These are phyloP conservation scores for Aspergillus glaucus DNA, from an alignment of 2,329 filamentous ascomycete genomes.

Conservation along the genomic window DNA sequence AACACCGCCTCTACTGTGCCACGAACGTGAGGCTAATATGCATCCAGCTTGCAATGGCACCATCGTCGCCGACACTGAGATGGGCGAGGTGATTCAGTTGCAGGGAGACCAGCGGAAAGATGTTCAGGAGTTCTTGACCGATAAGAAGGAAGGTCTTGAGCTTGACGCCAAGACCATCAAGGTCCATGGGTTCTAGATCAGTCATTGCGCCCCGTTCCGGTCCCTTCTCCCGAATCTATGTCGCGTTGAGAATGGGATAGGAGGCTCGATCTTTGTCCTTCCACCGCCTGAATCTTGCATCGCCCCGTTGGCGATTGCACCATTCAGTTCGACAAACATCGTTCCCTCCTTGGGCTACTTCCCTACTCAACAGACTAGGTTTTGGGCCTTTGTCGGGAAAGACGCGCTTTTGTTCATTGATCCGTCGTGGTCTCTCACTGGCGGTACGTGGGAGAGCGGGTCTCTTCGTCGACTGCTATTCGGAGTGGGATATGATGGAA, in stretches of 20 bases:
- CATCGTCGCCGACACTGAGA: constrained; percentile 90
- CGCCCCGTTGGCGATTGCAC: constrained; percentile 12
- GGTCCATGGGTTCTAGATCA: constrained; percentile 50
- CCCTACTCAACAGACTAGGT: constrained; percentile 24
- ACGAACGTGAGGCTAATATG: constrained; percentile 13
- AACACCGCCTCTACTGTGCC: neutral
- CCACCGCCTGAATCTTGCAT: constrained; percentile 17
- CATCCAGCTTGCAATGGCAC: constrained; percentile 94
- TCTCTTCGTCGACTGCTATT: constrained; percentile 20
- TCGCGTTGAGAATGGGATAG: constrained; percentile 33
- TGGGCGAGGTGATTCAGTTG: constrained; percentile 99
- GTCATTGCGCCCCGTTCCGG: constrained; percentile 37
- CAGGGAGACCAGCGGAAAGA: constrained; percentile 99
- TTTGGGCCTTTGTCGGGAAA: constrained; percentile 25
- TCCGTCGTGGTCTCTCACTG: constrained; percentile 14
- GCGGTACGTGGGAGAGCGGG: constrained; percentile 17
- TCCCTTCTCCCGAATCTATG: constrained; percentile 37
- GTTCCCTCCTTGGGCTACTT: constrained; percentile 16
- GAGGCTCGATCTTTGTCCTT: constrained; percentile 24
- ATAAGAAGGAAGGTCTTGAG: constrained; percentile 91
- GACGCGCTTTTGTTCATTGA: constrained; percentile 20
- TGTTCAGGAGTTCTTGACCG: constrained; percentile 93
- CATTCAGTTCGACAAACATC: constrained; percentile 11
- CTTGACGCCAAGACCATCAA: constrained; percentile 97
- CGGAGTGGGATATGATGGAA: constrained; percentile 34